Percentiles rank a stretch among this genome's conserved stretches.
Conservation (phyloP, 306 rosid genomes). For the Bauhinia variegata region DNA sequence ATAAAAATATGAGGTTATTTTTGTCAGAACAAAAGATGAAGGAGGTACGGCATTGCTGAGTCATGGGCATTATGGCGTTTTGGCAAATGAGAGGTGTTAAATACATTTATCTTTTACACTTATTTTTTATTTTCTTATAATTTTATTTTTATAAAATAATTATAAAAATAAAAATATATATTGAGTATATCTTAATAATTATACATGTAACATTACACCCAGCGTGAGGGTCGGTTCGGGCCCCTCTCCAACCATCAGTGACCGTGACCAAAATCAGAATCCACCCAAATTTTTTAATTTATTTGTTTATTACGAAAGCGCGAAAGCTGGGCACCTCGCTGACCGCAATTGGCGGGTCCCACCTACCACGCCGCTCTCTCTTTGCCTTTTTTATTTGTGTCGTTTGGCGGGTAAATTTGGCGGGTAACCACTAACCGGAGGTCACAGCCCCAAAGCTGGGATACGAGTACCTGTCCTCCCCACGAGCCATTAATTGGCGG, state of each 20-base stretch:
- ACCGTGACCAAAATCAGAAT: background rate
- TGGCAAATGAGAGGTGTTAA: too few species aligned
- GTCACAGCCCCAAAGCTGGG: too few species aligned
- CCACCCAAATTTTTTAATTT: background rate
- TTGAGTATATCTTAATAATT: background rate
- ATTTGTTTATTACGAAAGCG: conserved; percentile 29
- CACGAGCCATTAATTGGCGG: conserved; percentile 11
- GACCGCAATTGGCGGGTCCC: conserved; percentile 37
- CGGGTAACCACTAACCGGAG: conserved; percentile 34
- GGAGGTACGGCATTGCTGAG: background rate
- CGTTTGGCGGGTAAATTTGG: conserved; percentile 50
- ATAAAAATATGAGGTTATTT: too few species aligned
- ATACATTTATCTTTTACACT: too few species aligned
- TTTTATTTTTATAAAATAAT: too few species aligned
- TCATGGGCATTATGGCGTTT: background rate
- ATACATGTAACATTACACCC: background rate
- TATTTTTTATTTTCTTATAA: too few species aligned
- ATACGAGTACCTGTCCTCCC: background rate
- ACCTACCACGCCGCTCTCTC: background rate
- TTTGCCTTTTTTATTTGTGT: background rate
- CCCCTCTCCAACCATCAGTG: conserved; percentile 12
- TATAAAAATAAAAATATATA: too few species aligned
- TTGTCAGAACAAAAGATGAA: too few species aligned
- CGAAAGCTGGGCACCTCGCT: conserved; percentile 27
- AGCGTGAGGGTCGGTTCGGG: conserved; percentile 26